A percentile compares a stretch with the other conserved stretches of the same genome.
Conservation (phyloP, 345 rosid genomes). For the Pugionium dolabratum region DNA sequence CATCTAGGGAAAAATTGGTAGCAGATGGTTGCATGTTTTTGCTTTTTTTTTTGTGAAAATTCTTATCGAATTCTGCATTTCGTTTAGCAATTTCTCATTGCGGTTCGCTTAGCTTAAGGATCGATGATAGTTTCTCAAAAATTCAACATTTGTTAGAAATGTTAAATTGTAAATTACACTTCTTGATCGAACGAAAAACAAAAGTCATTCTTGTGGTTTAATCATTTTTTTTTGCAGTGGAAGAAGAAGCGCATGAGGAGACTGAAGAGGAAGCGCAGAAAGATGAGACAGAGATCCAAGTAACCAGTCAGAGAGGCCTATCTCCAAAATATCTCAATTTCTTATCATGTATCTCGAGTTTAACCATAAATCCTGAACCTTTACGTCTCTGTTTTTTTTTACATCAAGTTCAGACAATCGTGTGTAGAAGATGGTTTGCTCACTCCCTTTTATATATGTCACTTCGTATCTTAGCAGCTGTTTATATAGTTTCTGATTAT, state of each 20-base stretch:
- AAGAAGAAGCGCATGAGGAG: constrained; percentile 54
- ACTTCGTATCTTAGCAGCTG: no score
- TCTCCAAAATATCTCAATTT: constrained; percentile 18
- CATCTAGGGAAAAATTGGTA: neutral
- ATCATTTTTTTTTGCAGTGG: constrained; percentile 34
- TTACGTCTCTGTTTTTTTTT: neutral
- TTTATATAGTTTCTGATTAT: neutral
- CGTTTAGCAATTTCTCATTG: neutral
- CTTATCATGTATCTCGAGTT: constrained; percentile 20
- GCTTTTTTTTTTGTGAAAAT: no score
- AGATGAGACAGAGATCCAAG: constrained; percentile 50
- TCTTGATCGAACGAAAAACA: neutral
- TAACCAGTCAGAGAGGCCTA: neutral
- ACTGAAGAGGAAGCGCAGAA: constrained; percentile 47
- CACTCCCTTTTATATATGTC: constrained; percentile 7
- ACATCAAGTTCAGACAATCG: neutral
- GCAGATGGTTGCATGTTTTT: neutral
- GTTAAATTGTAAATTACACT: neutral
- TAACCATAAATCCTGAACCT: constrained; percentile 2
- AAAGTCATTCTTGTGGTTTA: neutral
- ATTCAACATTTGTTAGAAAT: neutral
- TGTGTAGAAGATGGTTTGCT: constrained; percentile 23
- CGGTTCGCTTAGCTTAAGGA: neutral
- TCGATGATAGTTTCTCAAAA: neutral
- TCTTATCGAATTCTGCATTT: neutral